These are phyloP conservation scores for Xeromyces bisporus DNA, from an alignment of 495 filamentous ascomycete genomes.

Conservation along the genomic window DNA sequence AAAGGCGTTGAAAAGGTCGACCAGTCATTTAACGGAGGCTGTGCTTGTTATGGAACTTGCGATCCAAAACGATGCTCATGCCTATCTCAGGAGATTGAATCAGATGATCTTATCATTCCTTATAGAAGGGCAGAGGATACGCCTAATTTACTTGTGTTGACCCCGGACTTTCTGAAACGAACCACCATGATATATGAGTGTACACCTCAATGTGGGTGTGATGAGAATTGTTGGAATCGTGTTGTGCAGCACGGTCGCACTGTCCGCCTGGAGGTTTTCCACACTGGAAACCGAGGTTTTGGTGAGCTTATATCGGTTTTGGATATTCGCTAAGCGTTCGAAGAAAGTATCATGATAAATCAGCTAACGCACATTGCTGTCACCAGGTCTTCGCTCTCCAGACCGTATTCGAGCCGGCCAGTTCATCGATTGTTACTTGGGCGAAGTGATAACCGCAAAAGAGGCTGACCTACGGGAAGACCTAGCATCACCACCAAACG, in stretches of 20 bases:
- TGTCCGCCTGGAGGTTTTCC: slow-evolving; percentile 66
- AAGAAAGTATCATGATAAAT: slow-evolving; percentile 1
- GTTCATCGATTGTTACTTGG: slow-evolving; percentile 78
- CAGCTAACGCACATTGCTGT: background rate
- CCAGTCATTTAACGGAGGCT: slow-evolving; percentile 26
- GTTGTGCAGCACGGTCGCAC: slow-evolving; percentile 66
- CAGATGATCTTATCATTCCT: slow-evolving; percentile 18
- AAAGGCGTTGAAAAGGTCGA: slow-evolving; percentile 15
- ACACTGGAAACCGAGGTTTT: slow-evolving; percentile 63
- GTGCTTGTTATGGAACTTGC: slow-evolving; percentile 19
- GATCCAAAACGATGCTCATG: slow-evolving; percentile 22
- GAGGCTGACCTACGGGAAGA: slow-evolving; percentile 51
- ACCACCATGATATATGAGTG: slow-evolving; percentile 63
- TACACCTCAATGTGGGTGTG: slow-evolving; percentile 53
- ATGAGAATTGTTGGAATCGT: slow-evolving; percentile 51
- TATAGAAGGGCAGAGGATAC: slow-evolving; percentile 14
- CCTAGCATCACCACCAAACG: slow-evolving; percentile 19
- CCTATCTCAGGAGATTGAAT: slow-evolving; percentile 20
- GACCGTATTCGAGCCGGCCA: slow-evolving; percentile 56
- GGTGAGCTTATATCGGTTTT: slow-evolving; percentile 28
- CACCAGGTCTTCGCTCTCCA: slow-evolving; percentile 56
- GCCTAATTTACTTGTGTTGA: slow-evolving; percentile 9
- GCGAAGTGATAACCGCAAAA: slow-evolving; percentile 63
- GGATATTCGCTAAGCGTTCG: background rate
- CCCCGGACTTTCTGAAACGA: slow-evolving; percentile 13